Base-by-base conservation (phyloP, 2,329 filamentous ascomycete species). In the Colletotrichum sp. region DNA sequence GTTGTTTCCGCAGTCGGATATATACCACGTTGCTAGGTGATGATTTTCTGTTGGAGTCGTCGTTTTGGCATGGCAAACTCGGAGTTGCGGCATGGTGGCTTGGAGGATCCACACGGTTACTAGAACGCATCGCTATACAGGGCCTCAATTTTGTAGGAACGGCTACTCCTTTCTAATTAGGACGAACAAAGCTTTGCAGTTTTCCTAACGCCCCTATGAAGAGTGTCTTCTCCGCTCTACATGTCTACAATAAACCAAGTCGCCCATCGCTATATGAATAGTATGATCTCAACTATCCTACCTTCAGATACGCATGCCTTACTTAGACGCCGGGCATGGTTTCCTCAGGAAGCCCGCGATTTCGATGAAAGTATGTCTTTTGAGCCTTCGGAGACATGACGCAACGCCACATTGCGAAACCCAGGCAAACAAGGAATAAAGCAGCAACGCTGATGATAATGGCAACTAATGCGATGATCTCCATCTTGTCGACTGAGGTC, bases 331-430 rank as follows among this genome's bases (percentile, higher is more conserved):
- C 59, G 15, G 31, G n/a, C 33, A 62, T 62, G 3, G 21, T 38
- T 24, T 62, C 59, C 34, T 62, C 59, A 3, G 66, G 51, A 12
- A 36, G 11, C 3, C 58, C 70, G 11, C 54, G 57, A 15, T 65
- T 63, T 16, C 67, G 70, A n/a, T 13, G 11, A 15, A 65, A 54
- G n/a, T 70, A 70, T n/a, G 58, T 33, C 31, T 43, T 38, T 54
- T 70, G 66, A 18, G 61, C 61, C n/a, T 61, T 36, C 18, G 70
- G 61, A 31, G 70, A 73, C 47, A 73, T 65, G 54, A 70, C 27
- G 43, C 38, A 51, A 38, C 59, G 54, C n/a, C 33, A 64, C 6
- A 57, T 29, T 13, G 9, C 38, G 8, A 33, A 70, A 13, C 15
- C 12, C 18, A 29, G 3, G 9, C 55, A 33, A 12, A 34, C 38